These are phyloP conservation scores for Debaryomyces singareniensis DNA, from an alignment of 1,139 yeast genomes.

Conservation along the genomic window DNA sequence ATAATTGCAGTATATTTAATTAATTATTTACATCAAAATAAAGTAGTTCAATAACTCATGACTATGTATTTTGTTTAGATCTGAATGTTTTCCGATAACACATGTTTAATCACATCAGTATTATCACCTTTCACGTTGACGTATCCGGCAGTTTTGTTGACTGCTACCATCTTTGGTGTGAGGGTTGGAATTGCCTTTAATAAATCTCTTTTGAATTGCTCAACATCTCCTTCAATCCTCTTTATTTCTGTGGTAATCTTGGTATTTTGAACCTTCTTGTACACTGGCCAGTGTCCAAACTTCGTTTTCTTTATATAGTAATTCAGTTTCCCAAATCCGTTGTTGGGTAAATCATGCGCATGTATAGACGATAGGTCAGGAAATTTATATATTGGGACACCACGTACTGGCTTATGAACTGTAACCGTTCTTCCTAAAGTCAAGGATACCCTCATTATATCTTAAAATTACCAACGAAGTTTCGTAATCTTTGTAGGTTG, in stretches of 20 bases:
- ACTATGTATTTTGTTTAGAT: too few species aligned
- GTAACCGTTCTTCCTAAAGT: conserved; percentile 19
- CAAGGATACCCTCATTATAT: conserved; percentile 22
- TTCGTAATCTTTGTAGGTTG: too few species aligned
- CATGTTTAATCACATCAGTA: conserved; percentile 34
- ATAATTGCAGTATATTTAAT: too few species aligned
- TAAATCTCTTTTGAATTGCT: conserved; percentile 54
- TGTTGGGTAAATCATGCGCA: conserved; percentile 27
- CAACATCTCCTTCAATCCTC: conserved; percentile 55
- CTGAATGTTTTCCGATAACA: conserved; percentile 20
- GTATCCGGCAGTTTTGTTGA: conserved; percentile 34
- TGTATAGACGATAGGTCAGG: conserved; percentile 23
- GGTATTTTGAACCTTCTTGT: conserved; percentile 50
- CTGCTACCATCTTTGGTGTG: conserved; percentile 35
- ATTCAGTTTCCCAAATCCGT: conserved; percentile 35
- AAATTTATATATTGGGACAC: conserved; percentile 16
- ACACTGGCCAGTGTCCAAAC: conserved; percentile 65
- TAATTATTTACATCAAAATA: too few species aligned
- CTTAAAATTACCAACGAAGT: not conserved
- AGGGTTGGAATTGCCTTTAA: conserved; percentile 40
- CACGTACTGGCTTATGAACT: conserved; percentile 15
- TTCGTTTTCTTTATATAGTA: conserved; percentile 51
- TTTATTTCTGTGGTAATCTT: conserved; percentile 57
- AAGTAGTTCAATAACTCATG: too few species aligned
- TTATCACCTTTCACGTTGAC: conserved; percentile 56